Conservation (phyloP, 2,329 filamentous ascomycete genomes). For the Arthrinium phaeospermum region DNA sequence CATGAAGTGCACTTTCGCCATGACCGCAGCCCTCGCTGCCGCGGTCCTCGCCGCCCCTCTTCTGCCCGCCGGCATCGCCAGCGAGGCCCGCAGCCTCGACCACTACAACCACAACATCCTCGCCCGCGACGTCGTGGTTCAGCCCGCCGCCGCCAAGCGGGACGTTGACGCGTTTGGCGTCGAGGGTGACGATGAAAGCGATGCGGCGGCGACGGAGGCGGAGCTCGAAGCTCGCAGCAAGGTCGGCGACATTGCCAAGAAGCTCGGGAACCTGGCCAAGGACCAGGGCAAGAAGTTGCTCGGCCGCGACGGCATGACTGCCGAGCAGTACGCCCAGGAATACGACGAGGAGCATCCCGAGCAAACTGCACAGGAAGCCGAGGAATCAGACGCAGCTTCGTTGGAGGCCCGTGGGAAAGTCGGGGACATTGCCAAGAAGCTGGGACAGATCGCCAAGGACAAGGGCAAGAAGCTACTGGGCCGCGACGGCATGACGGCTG, state of each 20-base stretch:
- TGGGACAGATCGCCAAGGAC: background rate
- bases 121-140: background rate
- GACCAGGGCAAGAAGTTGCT: background rate
- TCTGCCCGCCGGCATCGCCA: background rate
- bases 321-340: background rate
- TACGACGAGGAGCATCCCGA: background rate
- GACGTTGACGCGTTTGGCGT: background rate
- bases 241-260: background rate
- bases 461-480: background rate
- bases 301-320: background rate
- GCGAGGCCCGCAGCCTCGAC: background rate
- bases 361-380: background rate
- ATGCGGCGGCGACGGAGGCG: no score
- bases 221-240: background rate
- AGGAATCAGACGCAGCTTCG: background rate
- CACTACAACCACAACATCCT: background rate
- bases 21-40: background rate
- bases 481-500: background rate
- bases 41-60: background rate
- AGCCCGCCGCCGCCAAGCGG: background rate
- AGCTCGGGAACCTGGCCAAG: background rate
- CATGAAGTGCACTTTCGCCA: constrained; percentile 9
- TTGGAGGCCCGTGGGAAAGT: background rate
- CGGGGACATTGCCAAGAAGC: background rate
- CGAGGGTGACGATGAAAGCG: no score